Evolutionary conservation across 345 rosid species (phyloP).

Genomic region (Passiflora organensis): DNA sequence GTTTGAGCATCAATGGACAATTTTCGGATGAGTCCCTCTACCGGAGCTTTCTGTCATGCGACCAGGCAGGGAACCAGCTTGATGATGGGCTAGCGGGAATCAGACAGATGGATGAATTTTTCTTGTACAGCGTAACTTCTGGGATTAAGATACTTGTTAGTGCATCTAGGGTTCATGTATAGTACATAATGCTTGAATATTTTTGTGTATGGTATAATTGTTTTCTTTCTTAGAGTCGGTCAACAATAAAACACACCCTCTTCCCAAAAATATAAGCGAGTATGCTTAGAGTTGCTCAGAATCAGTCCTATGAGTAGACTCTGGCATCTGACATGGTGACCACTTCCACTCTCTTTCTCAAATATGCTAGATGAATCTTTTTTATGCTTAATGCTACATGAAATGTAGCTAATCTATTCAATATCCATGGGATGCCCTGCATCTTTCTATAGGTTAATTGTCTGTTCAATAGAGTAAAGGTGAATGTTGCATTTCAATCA

Average conservation of each 20-base stretch:
- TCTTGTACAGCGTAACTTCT: constrained; percentile 57
- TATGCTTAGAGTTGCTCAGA: constrained; percentile 4
- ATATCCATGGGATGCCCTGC: constrained; percentile 27
- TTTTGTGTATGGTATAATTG: constrained; percentile 4
- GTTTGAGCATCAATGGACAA: constrained; percentile 24
- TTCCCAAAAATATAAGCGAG: constrained; percentile 6
- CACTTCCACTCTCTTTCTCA: constrained; percentile 5
- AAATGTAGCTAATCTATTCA: constrained; percentile 13
- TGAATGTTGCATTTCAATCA: constrained; percentile 1
- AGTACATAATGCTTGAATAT: constrained; percentile 23
- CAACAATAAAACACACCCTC: constrained; percentile 10
- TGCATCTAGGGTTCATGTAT: constrained; percentile 22
- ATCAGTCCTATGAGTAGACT: not conserved
- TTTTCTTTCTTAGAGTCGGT: constrained; percentile 7
- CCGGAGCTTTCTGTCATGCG: constrained; percentile 12
- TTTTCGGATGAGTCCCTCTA: constrained; percentile 19
- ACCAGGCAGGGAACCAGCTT: constrained; percentile 30
- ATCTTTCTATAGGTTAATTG: not conserved
- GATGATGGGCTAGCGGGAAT: constrained; percentile 40
- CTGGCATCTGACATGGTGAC: constrained; percentile 13
- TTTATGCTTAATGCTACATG: constrained; percentile 1
- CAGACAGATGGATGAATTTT: constrained; percentile 61
- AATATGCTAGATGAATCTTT: not conserved
- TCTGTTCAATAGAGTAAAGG: not conserved
- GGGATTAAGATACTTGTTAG: constrained; percentile 38